Evolutionary conservation across 106 monocot genomes (phyloP).

Genomic region (Agapanthus africanus): DNA sequence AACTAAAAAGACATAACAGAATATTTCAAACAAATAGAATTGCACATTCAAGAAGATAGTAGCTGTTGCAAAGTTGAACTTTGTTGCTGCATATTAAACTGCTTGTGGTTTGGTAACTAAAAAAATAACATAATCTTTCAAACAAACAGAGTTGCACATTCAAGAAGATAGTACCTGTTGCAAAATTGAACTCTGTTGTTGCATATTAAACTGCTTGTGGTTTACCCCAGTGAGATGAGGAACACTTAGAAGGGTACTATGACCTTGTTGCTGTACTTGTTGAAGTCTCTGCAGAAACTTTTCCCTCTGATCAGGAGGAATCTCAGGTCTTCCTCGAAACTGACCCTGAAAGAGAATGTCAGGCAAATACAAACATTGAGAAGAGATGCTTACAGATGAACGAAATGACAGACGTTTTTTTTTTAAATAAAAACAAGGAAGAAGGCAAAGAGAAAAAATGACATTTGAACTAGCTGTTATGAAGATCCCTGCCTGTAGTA

Average conservation of each 20-base stretch:
- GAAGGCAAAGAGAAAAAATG: not conserved
- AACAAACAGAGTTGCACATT: not conserved
- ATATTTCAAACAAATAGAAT: not conserved
- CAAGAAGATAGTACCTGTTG: conserved; percentile 55
- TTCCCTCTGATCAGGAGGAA: conserved; percentile 92
- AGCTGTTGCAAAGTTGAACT: conserved; percentile 80
- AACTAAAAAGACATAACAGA: not conserved
- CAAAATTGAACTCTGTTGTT: conserved; percentile 62
- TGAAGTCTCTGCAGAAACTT: conserved; percentile 82
- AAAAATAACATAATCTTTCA: too few relatives aligned
- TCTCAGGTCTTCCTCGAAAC: conserved; percentile 83
- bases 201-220: conserved; percentile 63
- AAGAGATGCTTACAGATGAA: too few relatives aligned
- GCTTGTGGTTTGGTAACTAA: too few relatives aligned
- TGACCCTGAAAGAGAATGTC: conserved; percentile 36
- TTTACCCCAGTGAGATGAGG: conserved; percentile 47
- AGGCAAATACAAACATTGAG: not conserved
- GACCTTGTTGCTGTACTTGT: conserved; percentile 86
- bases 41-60: conserved; percentile 5
- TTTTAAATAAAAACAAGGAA: too few relatives aligned
- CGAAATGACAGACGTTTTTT: too few relatives aligned
- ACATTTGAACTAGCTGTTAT: not conserved
- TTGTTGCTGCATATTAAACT: too few relatives aligned
- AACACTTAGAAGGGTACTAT: conserved; percentile 41
- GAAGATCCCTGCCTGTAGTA: not conserved